Percentiles rank a stretch among this genome's conserved stretches.
phyloP scores from a whole-genome alignment of 2,329 filamentous ascomycete genomes.

The Aspergillus ochraceoroseus region DNA sequence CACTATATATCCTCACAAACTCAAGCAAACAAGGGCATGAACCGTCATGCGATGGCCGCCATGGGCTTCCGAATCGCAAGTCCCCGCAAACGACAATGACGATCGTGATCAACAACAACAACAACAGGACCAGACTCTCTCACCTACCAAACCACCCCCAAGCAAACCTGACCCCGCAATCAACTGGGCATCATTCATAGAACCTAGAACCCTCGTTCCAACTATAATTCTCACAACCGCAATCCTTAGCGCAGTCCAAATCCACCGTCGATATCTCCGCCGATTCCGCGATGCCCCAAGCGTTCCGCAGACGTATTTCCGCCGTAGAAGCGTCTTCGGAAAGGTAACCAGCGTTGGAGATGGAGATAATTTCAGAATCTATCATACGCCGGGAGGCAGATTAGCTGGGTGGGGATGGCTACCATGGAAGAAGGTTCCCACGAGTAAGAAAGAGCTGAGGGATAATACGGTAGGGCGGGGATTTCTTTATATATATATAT shows the following conservation, averaged over 20 bases:
- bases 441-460: slow-evolving; percentile 62
- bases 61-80: slow-evolving; percentile 41
- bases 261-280: slow-evolving; percentile 60
- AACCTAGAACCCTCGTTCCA: slow-evolving; percentile 35
- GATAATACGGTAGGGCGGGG: slow-evolving; percentile 74
- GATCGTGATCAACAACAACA: slow-evolving; percentile 21
- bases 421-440: slow-evolving; percentile 64
- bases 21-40: slow-evolving; percentile 24
- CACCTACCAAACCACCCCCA: slow-evolving; percentile 37
- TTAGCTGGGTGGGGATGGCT: slow-evolving; percentile 90
- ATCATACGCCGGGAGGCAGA: slow-evolving; percentile 87
- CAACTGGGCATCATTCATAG: slow-evolving; percentile 38
- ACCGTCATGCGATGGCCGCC: slow-evolving; percentile 48
- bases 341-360: slow-evolving; percentile 91
- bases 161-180: slow-evolving; percentile 31
- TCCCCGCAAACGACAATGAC: slow-evolving; percentile 20
- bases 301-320: slow-evolving; percentile 70
- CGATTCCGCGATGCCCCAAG: slow-evolving; percentile 74
- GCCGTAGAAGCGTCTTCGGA: slow-evolving; percentile 71
- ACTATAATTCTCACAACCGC: slow-evolving; percentile 38
- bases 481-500: slow-evolving; percentile 18
- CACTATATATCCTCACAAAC: not conserved
- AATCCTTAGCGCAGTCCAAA: slow-evolving; percentile 34
- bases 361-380: slow-evolving; percentile 91
- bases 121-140: slow-evolving; percentile 15